Percentiles rank a stretch among this genome's conserved stretches.
phyloP scores from a whole-genome alignment of 306 rosid species.

The Malus domestica region DNA sequence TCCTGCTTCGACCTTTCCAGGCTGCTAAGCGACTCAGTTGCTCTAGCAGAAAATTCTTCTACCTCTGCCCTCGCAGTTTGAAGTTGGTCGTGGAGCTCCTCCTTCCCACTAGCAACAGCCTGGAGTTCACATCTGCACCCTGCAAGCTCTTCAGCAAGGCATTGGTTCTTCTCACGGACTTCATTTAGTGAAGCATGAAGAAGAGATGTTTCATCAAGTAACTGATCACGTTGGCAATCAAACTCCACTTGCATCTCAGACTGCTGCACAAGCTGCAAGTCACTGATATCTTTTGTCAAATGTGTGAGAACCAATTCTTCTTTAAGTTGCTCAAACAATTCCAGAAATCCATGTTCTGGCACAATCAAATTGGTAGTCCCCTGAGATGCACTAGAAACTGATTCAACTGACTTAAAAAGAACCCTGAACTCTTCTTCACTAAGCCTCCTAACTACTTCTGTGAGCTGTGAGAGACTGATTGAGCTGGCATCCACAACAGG shows the following conservation, averaged over 20 bases:
- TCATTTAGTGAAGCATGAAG: slow-evolving; percentile 40
- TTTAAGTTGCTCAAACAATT: slow-evolving; percentile 54
- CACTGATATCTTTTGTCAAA: slow-evolving; percentile 49
- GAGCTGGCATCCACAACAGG: slow-evolving; percentile 32
- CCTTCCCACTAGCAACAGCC: slow-evolving; percentile 41
- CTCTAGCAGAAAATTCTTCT: slow-evolving; percentile 53
- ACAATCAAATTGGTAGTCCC: slow-evolving; percentile 19
- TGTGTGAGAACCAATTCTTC: slow-evolving; percentile 66
- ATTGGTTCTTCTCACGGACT: slow-evolving; percentile 48
- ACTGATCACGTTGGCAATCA: slow-evolving; percentile 35
- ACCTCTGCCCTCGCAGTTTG: slow-evolving; percentile 37
- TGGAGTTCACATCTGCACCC: slow-evolving; percentile 48
- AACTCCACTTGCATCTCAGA: slow-evolving; percentile 47
- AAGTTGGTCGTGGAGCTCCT: slow-evolving; percentile 50
- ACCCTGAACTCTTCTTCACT: slow-evolving; percentile 46
- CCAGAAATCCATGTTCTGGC: slow-evolving; percentile 26
- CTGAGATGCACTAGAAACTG: slow-evolving; percentile 25
- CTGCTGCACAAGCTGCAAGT: slow-evolving; percentile 58
- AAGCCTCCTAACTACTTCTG: slow-evolving; percentile 44
- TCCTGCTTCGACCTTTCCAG: slow-evolving; percentile 52
- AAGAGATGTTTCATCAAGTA: slow-evolving; percentile 46
- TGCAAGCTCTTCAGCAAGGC: slow-evolving; percentile 57
- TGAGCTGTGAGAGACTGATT: slow-evolving; percentile 46
- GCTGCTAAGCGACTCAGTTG: slow-evolving; percentile 44
- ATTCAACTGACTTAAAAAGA: slow-evolving; percentile 45